Evolutionary conservation across 1,284 basidiomycete genomes (phyloP), one percentile per base, ranked within the genome.

Genomic region (Anthracocystis setariae): DNA sequence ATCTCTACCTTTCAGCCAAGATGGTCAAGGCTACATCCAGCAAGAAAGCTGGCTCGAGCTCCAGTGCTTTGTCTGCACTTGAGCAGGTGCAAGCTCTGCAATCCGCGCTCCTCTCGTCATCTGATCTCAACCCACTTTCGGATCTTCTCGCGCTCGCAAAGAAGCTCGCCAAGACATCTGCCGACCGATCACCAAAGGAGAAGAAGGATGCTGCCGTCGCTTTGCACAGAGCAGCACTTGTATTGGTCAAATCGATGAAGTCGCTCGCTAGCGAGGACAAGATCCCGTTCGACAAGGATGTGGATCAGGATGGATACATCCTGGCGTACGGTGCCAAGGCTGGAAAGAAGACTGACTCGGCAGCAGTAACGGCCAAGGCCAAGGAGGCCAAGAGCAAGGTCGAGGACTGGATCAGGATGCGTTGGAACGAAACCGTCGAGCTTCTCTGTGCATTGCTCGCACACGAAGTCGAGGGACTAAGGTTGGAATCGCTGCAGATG

Each of bases 71-170:
- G 10, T 46, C 61, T 1, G 48, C 48, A 5, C 18, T 72, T 42
- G 52, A 62, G 25, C 55, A 64, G 40, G 65, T 75, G 13, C 53
- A 62, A 17, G 49, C 64, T 7, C 46, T 78, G 5, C 74, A 78
- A 33, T 38, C 45, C 17, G 54, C 62, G 17, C 71, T 80, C 25
- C 55, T 74, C 7, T 62, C 65, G 2, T 77, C 73, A 1, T 64
- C 77, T 10, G 77, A 80, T 47, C 71, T 80, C 47, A 80, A 80
- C 45, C 78, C 78, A 4, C 57, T 80, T 32, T 58, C 68, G 12
- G 73, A 80, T 42, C 69, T 80, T 25, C 63, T 77, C 25, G 29
- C 61, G 12, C 52, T 80, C 39, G 51, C 66, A 18, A 65, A 49
- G 40, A 53, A 48, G 42, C 64, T 59, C 32, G 54, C 63, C 5